Evolutionary conservation across 108 stramenopile species (phyloP).

Genomic region (Nitzschia sp.): DNA sequence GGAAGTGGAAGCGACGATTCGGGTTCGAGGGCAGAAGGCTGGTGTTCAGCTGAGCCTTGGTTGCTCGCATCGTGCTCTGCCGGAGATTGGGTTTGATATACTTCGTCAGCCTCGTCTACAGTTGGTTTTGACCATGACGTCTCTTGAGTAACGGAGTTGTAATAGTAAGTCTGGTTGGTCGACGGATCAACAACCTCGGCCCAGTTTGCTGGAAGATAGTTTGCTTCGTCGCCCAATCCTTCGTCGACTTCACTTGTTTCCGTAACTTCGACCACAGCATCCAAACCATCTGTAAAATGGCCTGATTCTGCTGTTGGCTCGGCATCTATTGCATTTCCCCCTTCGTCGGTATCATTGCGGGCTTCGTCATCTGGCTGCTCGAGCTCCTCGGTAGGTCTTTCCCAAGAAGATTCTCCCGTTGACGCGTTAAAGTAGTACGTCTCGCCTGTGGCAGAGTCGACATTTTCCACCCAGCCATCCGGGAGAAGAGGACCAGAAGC

Average conservation of each 20-base stretch:
- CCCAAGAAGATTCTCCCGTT: conserved; percentile 29
- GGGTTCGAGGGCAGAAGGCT: neutral
- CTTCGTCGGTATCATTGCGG: neutral
- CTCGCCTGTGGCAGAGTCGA: conserved; percentile 42
- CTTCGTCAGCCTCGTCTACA: neutral
- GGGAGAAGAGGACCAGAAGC: conserved; percentile 33
- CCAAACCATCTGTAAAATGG: neutral
- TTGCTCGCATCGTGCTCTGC: neutral
- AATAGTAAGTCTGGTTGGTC: conserved; percentile 44
- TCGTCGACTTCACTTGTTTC: neutral
- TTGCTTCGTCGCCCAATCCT: neutral
- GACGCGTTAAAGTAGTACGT: conserved; percentile 56
- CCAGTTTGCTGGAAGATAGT: conserved; percentile 39
- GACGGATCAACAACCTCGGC: conserved; percentile 36
- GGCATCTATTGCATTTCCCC: neutral
- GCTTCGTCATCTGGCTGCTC: neutral
- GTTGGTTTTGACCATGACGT: conserved; percentile 36
- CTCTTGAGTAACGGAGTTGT: conserved; percentile 43
- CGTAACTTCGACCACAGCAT: neutral
- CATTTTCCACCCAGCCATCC: conserved; percentile 48
- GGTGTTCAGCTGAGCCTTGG: neutral
- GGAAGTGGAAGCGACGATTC: neutral
- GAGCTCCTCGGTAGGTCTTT: conserved; percentile 16
- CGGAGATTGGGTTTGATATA: too few relatives aligned
- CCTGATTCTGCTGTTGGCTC: neutral